Conservation (phyloP, 2,329 filamentous ascomycete genomes). For the Colletotrichum cordylinicola region DNA sequence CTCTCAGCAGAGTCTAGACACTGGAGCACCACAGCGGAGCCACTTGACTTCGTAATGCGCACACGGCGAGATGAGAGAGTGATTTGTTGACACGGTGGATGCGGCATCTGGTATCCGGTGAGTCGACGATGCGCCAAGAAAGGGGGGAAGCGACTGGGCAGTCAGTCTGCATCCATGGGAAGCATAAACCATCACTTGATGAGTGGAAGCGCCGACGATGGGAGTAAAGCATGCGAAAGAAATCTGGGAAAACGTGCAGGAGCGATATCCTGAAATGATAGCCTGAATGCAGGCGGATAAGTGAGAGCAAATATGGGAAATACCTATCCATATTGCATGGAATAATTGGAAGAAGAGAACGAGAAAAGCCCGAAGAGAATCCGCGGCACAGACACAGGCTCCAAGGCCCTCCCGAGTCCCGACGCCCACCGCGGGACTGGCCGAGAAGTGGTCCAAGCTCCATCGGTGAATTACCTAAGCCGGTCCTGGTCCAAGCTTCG, state of each 20-base stretch:
- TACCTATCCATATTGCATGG: background rate
- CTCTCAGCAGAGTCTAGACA: background rate
- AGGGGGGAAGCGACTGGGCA: background rate
- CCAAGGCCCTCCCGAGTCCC: background rate
- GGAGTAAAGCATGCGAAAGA: background rate
- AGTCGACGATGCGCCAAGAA: conserved; percentile 18
- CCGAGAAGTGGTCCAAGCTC: background rate
- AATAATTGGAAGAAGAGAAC: background rate
- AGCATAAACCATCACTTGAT: conserved; percentile 9
- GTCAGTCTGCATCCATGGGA: background rate
- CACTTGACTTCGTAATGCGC: conserved; percentile 10
- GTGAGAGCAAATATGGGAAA: background rate
- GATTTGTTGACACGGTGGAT: background rate
- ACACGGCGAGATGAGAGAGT: conserved; percentile 4
- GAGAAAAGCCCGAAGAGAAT: background rate
- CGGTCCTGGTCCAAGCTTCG: background rate
- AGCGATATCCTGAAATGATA: background rate
- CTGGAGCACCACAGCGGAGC: background rate
- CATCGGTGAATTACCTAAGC: background rate
- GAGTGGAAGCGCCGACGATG: background rate
- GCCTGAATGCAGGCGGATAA: background rate
- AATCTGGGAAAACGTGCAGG: background rate
- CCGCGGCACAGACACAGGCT: background rate
- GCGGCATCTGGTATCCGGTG: conserved; percentile 14
- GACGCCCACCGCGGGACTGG: background rate